Evolutionary conservation across 225 moss, liverwort and hornwort species (phyloP).

Genomic region (Anthoceros angustus): DNA sequence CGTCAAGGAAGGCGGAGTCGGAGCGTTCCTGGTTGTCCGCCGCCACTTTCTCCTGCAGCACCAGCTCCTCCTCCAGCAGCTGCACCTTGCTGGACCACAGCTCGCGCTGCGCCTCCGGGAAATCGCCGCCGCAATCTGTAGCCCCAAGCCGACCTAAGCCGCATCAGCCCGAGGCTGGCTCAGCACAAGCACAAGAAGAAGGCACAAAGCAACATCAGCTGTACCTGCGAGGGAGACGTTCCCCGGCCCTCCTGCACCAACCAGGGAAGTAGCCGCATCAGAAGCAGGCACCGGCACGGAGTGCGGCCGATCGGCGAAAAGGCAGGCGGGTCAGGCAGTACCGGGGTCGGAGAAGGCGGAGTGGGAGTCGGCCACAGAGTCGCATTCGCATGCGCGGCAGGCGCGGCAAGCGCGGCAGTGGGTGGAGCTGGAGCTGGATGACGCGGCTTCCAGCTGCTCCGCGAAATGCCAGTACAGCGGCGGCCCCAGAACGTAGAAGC

Average conservation of each 20-base stretch:
- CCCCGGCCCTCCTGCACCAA: slow-evolving; percentile 16
- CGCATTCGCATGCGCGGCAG: slow-evolving; percentile 8
- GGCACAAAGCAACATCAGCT: slow-evolving; percentile 5
- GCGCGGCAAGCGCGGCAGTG: slow-evolving; percentile 24
- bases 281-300: too few species aligned
- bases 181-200: too few species aligned
- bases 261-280: too few species aligned
- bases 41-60: slow-evolving; percentile 42
- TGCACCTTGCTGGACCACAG: slow-evolving; percentile 33
- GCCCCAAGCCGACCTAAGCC: background rate
- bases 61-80: slow-evolving; percentile 58
- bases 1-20: slow-evolving; percentile 42
- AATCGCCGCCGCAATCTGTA: slow-evolving; percentile 49
- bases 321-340: too few species aligned
- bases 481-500: slow-evolving; percentile 33
- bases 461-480: slow-evolving; percentile 35
- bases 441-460: slow-evolving; percentile 11
- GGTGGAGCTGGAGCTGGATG: slow-evolving; percentile 9
- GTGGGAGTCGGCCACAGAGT: background rate
- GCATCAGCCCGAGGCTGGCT: background rate
- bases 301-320: too few species aligned
- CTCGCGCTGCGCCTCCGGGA: slow-evolving; percentile 53
- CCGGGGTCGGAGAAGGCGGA: slow-evolving; percentile 17
- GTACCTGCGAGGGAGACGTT: slow-evolving; percentile 39
- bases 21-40: slow-evolving; percentile 37